Percentiles rank a stretch among this genome's conserved stretches.
Conservation (phyloP, 139 green algal genomes). For the Auxenochlorella protothecoides region DNA sequence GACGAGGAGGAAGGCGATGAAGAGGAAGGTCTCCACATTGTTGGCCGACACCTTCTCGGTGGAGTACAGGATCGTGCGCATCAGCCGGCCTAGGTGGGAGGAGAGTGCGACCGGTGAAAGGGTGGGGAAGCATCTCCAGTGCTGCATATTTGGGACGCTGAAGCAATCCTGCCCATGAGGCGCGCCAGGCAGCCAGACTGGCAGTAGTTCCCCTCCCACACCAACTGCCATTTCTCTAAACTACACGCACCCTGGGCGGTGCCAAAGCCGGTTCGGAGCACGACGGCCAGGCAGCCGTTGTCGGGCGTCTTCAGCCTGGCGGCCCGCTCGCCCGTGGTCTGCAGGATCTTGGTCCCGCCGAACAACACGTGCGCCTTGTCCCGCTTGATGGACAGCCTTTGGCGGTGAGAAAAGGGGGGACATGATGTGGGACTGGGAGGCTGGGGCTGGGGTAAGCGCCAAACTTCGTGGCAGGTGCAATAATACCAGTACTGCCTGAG, state of each 20-base stretch:
- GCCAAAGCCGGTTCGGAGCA: slow-evolving; percentile 94
- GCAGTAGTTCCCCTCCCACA: no score
- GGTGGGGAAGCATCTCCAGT: neutral
- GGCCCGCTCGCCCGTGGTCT: slow-evolving; percentile 55
- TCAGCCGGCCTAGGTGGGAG: slow-evolving; percentile 60
- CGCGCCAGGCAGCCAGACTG: no score
- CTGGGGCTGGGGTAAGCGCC: no score
- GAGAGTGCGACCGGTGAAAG: neutral
- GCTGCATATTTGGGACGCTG: no score
- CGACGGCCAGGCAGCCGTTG: slow-evolving; percentile 78
- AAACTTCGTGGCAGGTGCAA: no score
- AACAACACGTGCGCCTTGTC: slow-evolving; percentile 88
- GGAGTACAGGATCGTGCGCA: slow-evolving; percentile 96
- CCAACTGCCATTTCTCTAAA: no score
- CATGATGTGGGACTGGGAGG: no score
- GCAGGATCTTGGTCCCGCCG: slow-evolving; percentile 85
- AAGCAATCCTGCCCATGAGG: no score
- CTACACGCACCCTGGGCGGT: slow-evolving; percentile 65
- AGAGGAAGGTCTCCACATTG: slow-evolving; percentile 84
- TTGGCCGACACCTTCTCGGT: slow-evolving; percentile 91
- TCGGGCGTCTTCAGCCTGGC: slow-evolving; percentile 68
- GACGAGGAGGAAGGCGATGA: slow-evolving; percentile 96
- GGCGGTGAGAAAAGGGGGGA: neutral
- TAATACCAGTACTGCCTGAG: no score
- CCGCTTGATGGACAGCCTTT: slow-evolving; percentile 31